These are phyloP conservation scores for Calonectria henricotiae DNA, from an alignment of 2,329 filamentous ascomycete genomes.

Conservation along the genomic window DNA sequence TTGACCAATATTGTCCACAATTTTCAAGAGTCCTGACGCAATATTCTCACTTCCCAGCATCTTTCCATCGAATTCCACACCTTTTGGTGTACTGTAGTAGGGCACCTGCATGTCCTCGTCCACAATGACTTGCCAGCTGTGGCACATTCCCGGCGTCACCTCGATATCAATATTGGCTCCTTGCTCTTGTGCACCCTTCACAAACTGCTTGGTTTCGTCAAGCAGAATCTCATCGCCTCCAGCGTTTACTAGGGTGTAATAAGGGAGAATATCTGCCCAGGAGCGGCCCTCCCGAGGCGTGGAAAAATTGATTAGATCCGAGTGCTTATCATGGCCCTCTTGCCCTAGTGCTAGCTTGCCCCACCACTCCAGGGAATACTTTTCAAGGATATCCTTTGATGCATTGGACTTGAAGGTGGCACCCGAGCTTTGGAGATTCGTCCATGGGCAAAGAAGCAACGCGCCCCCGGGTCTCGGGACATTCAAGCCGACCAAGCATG, in stretches of 20 bases:
- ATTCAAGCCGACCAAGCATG: constrained; percentile 2
- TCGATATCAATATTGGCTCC: constrained; percentile 3
- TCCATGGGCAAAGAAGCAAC: constrained; percentile 8
- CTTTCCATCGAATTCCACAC: not conserved
- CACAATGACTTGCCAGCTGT: constrained; percentile 20
- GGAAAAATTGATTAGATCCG: constrained; percentile 9
- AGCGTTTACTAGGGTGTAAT: constrained; percentile 6
- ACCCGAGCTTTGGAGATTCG: constrained; percentile 17
- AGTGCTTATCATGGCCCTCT: constrained; percentile 1
- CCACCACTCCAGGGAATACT: constrained; percentile 12
- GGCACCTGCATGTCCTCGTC: not conserved
- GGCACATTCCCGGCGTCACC: constrained; percentile 13
- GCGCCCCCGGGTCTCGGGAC: not conserved
- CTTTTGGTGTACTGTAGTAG: constrained; percentile 5
- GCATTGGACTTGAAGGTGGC: constrained; percentile 5
- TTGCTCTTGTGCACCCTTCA: not conserved
- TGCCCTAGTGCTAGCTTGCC: constrained; percentile 2
- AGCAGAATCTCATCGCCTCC: constrained; percentile 15
- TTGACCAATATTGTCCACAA: not conserved
- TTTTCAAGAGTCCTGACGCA: constrained; percentile 6
- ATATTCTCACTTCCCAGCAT: constrained; percentile 14
- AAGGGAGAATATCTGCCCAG: not conserved
- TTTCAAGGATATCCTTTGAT: constrained; percentile 2
- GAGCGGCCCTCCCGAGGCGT: not conserved
- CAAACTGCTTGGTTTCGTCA: constrained; percentile 6